A percentile compares a stretch with the other conserved stretches of the same genome.
These are phyloP conservation scores for Aspergillus jensenii DNA, from an alignment of 2,329 filamentous ascomycete genomes.

Conservation along the genomic window DNA sequence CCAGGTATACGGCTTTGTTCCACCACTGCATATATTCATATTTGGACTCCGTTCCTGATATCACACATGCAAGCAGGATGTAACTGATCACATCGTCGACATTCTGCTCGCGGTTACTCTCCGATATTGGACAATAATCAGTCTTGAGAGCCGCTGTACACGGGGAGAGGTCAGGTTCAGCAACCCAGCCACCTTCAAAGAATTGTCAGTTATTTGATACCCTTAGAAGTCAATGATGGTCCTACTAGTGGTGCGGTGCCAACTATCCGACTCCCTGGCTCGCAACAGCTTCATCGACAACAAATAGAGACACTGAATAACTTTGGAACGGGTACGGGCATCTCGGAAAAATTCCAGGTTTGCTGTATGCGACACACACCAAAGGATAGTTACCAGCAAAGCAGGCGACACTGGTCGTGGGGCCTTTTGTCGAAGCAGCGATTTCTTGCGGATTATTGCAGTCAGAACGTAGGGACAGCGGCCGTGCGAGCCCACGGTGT, in stretches of 20 bases:
- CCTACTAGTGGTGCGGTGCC: background rate
- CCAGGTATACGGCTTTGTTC: slow-evolving; percentile 45
- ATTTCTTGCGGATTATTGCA: slow-evolving; percentile 47
- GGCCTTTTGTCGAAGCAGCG: slow-evolving; percentile 41
- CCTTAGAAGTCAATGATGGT: no score
- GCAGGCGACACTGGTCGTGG: slow-evolving; percentile 47
- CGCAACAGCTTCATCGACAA: slow-evolving; percentile 34
- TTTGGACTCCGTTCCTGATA: slow-evolving; percentile 52
- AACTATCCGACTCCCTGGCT: slow-evolving; percentile 25
- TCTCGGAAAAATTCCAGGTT: slow-evolving; percentile 46
- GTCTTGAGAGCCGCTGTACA: background rate
- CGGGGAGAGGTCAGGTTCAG: background rate
- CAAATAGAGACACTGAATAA: slow-evolving; percentile 30
- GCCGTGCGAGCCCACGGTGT: slow-evolving; percentile 40
- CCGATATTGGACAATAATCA: background rate
- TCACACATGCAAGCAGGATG: slow-evolving; percentile 46
- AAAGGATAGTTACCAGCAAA: slow-evolving; percentile 50
- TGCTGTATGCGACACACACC: slow-evolving; percentile 50
- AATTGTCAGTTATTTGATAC: background rate
- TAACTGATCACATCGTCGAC: slow-evolving; percentile 49
- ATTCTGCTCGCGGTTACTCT: background rate
- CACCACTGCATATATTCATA: slow-evolving; percentile 51
- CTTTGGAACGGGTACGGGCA: slow-evolving; percentile 42
- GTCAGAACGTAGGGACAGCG: slow-evolving; percentile 52
- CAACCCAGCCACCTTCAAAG: background rate